Conservation (phyloP, 257 asterid species). For the Leonotis leonurus region DNA sequence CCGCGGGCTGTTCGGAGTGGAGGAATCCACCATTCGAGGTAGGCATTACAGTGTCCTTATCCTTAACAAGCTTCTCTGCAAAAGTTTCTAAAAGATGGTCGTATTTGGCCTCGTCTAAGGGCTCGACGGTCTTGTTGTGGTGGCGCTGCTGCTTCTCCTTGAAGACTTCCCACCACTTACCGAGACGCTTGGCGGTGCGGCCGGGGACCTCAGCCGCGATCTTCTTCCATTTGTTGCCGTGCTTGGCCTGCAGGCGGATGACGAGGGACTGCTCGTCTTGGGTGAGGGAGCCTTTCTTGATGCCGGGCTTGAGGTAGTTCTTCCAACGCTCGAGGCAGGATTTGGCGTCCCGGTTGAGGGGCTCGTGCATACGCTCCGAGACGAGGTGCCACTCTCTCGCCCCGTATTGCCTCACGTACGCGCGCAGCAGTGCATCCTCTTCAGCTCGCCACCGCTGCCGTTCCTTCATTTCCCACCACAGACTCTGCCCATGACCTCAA, state of each 20-base stretch:
- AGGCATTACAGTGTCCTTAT: conserved; percentile 39
- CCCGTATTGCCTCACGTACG: conserved; percentile 58
- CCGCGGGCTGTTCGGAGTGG: conserved; percentile 21
- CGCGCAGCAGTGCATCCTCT: conserved; percentile 57
- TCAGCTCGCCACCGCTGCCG: conserved; percentile 76
- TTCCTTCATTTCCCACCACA: conserved; percentile 54
- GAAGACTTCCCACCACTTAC: conserved; percentile 74
- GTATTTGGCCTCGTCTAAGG: conserved; percentile 54
- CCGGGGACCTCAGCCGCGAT: conserved; percentile 72
- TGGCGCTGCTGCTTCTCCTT: conserved; percentile 51
- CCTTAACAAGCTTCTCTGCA: conserved; percentile 55
- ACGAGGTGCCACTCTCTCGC: conserved; percentile 68
- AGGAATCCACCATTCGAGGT: conserved; percentile 43
- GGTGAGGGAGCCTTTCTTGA: conserved; percentile 57
- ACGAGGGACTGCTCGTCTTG: conserved; percentile 58
- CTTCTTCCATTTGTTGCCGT: conserved; percentile 78
- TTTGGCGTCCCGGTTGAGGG: conserved; percentile 50
- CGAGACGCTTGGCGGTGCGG: conserved; percentile 59
- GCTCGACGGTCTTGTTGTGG: conserved; percentile 27
- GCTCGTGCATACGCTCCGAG: conserved; percentile 45
- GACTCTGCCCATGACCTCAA: conserved; percentile 39
- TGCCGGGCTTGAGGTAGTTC: conserved; percentile 64
- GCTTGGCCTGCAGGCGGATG: conserved; percentile 44
- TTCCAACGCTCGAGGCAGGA: conserved; percentile 82
- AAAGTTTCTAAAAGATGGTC: conserved; percentile 44